These are phyloP conservation scores for Saccharomycopsis guyanensis DNA, from an alignment of 805 yeast species.

Conservation along the genomic window DNA sequence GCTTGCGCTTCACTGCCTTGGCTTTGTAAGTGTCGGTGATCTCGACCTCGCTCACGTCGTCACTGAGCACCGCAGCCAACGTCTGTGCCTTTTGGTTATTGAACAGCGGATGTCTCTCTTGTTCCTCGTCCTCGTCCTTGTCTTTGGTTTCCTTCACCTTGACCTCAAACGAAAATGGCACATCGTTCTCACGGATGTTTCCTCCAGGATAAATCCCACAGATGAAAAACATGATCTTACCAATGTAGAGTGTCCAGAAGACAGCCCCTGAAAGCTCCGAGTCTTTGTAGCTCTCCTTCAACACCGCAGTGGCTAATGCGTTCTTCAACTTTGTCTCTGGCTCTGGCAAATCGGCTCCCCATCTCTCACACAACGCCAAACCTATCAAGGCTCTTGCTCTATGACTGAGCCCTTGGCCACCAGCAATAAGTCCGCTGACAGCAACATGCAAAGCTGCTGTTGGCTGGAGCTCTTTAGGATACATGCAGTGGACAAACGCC, in stretches of 20 bases:
- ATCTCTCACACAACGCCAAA: constrained; percentile 65
- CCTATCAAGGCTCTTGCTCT: constrained; percentile 65
- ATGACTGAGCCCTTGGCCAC: constrained; percentile 69
- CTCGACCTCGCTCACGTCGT: constrained; percentile 9
- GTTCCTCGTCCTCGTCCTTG: background rate
- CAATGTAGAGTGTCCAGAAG: constrained; percentile 71
- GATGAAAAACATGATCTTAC: constrained; percentile 66
- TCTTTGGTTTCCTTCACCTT: constrained; percentile 14
- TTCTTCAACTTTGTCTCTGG: constrained; percentile 40
- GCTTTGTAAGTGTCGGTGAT: background rate
- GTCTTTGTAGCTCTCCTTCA: constrained; percentile 33
- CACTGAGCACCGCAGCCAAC: constrained; percentile 2
- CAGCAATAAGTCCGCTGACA: constrained; percentile 66
- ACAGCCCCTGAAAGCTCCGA: constrained; percentile 41
- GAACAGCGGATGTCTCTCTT: background rate
- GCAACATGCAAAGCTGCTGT: constrained; percentile 68
- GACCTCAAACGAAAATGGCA: constrained; percentile 19
- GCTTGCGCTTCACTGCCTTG: background rate
- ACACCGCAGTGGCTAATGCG: constrained; percentile 40
- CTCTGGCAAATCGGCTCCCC: constrained; percentile 74
- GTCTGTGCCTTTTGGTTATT: background rate
- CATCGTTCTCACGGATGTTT: constrained; percentile 50
- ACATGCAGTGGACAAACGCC: constrained; percentile 70
- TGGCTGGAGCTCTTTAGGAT: constrained; percentile 70
- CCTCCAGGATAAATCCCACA: constrained; percentile 83